Conservation (phyloP, 1,284 basidiomycete species). For the Sphaerobolus stellatus region DNA sequence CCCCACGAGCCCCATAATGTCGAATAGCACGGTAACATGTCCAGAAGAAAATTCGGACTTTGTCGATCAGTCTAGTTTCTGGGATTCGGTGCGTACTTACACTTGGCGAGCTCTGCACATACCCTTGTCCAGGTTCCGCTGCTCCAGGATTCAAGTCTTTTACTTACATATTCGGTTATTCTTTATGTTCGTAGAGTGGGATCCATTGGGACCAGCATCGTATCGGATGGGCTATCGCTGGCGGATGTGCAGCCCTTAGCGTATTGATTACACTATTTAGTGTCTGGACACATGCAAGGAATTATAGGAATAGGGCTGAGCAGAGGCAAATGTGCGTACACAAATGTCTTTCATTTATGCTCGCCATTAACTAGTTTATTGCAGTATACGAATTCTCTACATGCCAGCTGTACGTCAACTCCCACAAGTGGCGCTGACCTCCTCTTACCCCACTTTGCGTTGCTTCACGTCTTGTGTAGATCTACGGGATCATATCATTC, state of each 20-base stretch:
- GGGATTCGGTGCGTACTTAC: slow-evolving; percentile 48
- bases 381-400: slow-evolving; percentile 68
- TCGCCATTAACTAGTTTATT: background rate
- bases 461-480: too few relatives aligned
- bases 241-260: slow-evolving; percentile 58
- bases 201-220: slow-evolving; percentile 42
- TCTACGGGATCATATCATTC: slow-evolving; percentile 84
- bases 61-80: slow-evolving; percentile 62
- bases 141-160: too few relatives aligned
- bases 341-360: background rate
- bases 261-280: slow-evolving; percentile 56
- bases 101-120: too few relatives aligned
- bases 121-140: background rate
- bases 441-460: background rate
- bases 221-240: slow-evolving; percentile 75
- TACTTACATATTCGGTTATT: slow-evolving; percentile 7
- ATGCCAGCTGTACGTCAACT: slow-evolving; percentile 57
- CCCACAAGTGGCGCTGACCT: background rate
- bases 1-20: too few relatives aligned
- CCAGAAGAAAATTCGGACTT: slow-evolving; percentile 50
- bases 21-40: too few relatives aligned
- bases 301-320: slow-evolving; percentile 64
- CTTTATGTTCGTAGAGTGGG: slow-evolving; percentile 8
- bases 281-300: slow-evolving; percentile 61
- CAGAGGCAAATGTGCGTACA: slow-evolving; percentile 75